Conservation (phyloP, 2,329 filamentous ascomycete genomes). For the Cladosporium colombiae region DNA sequence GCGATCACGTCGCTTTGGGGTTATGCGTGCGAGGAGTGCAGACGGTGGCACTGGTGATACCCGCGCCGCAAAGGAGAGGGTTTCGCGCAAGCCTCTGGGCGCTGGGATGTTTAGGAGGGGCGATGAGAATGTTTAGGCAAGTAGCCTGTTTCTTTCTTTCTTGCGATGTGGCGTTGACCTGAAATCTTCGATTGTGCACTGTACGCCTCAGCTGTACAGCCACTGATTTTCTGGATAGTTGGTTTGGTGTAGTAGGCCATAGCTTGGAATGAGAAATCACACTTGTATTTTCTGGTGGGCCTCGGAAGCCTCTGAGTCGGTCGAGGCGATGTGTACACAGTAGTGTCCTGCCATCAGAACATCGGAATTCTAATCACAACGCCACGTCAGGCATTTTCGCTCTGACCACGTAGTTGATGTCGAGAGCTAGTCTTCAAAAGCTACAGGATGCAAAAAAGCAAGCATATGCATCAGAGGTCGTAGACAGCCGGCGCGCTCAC, state of each 20-base stretch:
- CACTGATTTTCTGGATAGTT: background rate
- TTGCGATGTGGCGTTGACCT: background rate
- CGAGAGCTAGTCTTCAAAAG: background rate
- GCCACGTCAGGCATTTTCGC: background rate
- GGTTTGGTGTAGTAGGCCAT: background rate
- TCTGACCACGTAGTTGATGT: too few relatives aligned
- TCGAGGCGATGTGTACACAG: background rate
- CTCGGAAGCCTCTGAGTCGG: background rate
- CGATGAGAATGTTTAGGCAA: constrained; percentile 11
- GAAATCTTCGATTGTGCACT: too few relatives aligned
- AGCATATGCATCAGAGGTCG: background rate
- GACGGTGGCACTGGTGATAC: background rate
- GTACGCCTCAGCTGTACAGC: background rate
- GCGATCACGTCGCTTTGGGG: background rate
- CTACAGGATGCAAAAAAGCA: background rate
- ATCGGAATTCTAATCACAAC: background rate
- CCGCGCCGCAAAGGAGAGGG: background rate
- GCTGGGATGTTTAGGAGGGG: constrained; percentile 5
- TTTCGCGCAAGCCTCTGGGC: constrained; percentile 14
- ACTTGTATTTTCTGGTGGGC: background rate
- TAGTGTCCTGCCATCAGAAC: background rate
- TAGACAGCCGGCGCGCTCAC: background rate
- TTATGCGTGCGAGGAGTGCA: constrained; percentile 5
- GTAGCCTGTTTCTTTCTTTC: background rate
- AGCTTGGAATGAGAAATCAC: background rate